phyloP scores from a whole-genome alignment of 495 filamentous ascomycete genomes.

The Penicillium pancosmium region DNA sequence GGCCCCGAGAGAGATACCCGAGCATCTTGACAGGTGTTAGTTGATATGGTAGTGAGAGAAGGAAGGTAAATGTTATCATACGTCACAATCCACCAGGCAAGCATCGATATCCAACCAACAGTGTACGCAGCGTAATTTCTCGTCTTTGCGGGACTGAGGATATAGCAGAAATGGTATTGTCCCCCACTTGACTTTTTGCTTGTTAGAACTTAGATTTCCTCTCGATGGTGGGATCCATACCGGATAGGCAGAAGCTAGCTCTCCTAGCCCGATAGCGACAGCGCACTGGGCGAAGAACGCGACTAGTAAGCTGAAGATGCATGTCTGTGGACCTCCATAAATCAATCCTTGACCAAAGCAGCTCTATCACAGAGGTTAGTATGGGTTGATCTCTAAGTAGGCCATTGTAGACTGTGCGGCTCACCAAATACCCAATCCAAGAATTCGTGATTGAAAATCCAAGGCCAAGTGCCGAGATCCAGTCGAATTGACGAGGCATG shows the following conservation, averaged over 20 bases:
- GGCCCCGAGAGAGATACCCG: slow-evolving; percentile 20
- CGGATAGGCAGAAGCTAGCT: neutral
- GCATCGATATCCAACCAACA: slow-evolving; percentile 38
- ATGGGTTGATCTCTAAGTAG: neutral
- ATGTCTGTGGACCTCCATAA: neutral
- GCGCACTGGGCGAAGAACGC: neutral
- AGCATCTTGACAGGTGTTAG: slow-evolving; percentile 13
- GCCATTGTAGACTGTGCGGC: neutral
- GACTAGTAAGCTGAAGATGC: neutral
- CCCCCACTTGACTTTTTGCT: slow-evolving; percentile 12
- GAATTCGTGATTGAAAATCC: slow-evolving; percentile 42
- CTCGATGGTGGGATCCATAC: neutral
- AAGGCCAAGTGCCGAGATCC: slow-evolving; percentile 32
- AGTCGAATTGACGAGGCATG: slow-evolving; percentile 34
- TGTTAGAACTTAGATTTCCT: neutral
- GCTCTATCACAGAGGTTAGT: neutral
- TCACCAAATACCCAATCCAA: slow-evolving; percentile 31
- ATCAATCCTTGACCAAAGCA: neutral
- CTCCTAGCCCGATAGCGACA: neutral
- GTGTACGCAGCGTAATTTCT: slow-evolving; percentile 29
- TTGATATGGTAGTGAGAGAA: neutral
- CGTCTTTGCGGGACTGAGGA: slow-evolving; percentile 25
- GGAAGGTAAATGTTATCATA: neutral
- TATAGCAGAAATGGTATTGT: slow-evolving; percentile 38
- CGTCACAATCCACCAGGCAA: slow-evolving; percentile 42